Conservation (phyloP, 768 basidiomycete species). For the Psilocybe azurescens region DNA sequence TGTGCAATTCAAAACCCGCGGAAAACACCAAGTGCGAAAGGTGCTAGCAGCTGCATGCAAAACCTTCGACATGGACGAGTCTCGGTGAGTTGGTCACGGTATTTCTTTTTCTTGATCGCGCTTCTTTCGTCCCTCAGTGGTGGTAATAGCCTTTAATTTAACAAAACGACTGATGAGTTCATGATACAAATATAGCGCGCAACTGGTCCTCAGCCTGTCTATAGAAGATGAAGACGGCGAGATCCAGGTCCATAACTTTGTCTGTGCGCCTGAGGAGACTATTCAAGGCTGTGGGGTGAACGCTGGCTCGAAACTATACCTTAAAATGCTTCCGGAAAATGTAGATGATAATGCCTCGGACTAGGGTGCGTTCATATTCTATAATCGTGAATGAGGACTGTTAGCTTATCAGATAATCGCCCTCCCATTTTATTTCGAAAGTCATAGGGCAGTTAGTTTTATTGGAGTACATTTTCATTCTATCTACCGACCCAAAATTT, state of each 20-base stretch:
- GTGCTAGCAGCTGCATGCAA: slow-evolving; percentile 45
- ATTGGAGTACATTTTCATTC: too few species aligned
- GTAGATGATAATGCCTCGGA: slow-evolving; percentile 4
- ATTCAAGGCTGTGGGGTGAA: slow-evolving; percentile 27
- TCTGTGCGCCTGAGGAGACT: slow-evolving; percentile 28
- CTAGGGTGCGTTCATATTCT: too few species aligned
- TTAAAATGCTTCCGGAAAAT: slow-evolving; percentile 9
- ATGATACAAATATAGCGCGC: slow-evolving; percentile 18
- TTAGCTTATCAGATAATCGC: too few species aligned
- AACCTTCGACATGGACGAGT: slow-evolving; percentile 39
- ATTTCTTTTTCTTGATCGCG: background rate
- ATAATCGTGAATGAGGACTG: too few species aligned
- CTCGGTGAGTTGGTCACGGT: slow-evolving; percentile 26
- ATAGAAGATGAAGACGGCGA: slow-evolving; percentile 18
- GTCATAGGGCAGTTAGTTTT: too few species aligned
- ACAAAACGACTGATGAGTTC: background rate
- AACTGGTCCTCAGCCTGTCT: slow-evolving; percentile 18
- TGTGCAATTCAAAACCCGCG: slow-evolving; percentile 47
- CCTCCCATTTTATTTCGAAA: too few species aligned
- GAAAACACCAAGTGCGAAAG: slow-evolving; percentile 44
- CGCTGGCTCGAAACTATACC: slow-evolving; percentile 18
- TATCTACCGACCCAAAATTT: too few species aligned
- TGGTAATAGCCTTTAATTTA: too few species aligned
- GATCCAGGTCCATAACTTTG: slow-evolving; percentile 14
- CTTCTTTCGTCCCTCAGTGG: background rate